Conservation (phyloP, 495 filamentous ascomycete genomes). For the Durotheca rogersii region DNA sequence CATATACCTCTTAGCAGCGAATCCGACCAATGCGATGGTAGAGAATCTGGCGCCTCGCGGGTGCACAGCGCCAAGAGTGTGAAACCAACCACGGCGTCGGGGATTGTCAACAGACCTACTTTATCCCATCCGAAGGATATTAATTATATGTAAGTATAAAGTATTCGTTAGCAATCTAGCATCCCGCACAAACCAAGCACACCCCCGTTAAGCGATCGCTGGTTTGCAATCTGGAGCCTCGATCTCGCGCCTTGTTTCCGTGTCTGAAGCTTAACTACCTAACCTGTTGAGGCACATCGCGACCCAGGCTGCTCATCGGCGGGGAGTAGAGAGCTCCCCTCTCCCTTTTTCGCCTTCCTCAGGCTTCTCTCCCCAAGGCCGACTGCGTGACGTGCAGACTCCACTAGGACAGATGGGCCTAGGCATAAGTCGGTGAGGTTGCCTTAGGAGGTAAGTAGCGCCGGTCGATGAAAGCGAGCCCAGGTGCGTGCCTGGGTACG, state of each 20-base stretch:
- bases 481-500: conserved; percentile 5
- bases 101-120: no score
- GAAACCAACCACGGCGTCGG: no score
- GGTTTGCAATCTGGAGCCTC: conserved; percentile 19
- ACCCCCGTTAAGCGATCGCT: conserved; percentile 17
- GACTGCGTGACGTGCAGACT: conserved; percentile 32
- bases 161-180: no score
- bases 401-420: conserved; percentile 19
- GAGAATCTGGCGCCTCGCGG: no score
- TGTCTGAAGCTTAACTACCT: neutral
- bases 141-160: no score
- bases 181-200: conserved; percentile 14
- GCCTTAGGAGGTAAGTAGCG: conserved; percentile 25
- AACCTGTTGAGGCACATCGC: conserved; percentile 17
- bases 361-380: conserved; percentile 21
- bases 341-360: no score
- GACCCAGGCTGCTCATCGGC: conserved; percentile 28
- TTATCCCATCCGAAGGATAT: conserved; percentile 9
- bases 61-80: no score
- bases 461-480: no score
- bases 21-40: no score
- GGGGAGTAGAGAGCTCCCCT: no score
- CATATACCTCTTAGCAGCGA: no score
- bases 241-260: conserved; percentile 4
- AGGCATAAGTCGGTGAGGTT: conserved; percentile 38